Conservation (phyloP, 2,329 filamentous ascomycete species). For the Hymenoscyphus infarciens region DNA sequence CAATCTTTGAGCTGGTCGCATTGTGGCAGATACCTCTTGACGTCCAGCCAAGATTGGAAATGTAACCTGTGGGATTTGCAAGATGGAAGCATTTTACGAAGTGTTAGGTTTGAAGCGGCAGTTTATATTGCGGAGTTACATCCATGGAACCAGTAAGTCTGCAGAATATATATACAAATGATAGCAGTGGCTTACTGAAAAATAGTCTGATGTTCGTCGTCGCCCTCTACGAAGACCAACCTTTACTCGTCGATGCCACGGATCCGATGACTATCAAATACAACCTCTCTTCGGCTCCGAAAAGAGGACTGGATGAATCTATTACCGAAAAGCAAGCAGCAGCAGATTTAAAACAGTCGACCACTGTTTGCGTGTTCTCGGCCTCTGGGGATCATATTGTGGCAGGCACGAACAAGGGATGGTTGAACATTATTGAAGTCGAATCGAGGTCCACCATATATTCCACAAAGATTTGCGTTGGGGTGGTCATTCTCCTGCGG, state of each 20-base stretch:
- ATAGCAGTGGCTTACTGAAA: constrained; percentile 8
- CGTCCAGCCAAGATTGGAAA: constrained; percentile 94
- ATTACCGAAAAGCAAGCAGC: constrained; percentile 79
- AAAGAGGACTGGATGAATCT: constrained; percentile 68
- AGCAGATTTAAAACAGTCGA: constrained; percentile 91
- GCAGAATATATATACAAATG: background rate
- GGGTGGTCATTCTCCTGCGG: constrained; percentile 83
- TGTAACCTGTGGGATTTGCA: constrained; percentile 91
- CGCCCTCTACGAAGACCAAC: constrained; percentile 90
- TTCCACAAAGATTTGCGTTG: constrained; percentile 82
- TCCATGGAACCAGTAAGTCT: constrained; percentile 75
- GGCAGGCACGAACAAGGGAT: constrained; percentile 90
- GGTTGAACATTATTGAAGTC: constrained; percentile 90
- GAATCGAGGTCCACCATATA: constrained; percentile 78
- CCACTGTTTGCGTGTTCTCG: constrained; percentile 88
- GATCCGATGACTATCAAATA: constrained; percentile 68
- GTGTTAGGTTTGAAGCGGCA: constrained; percentile 86
- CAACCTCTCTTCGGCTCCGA: constrained; percentile 76
- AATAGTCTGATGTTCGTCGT: constrained; percentile 77
- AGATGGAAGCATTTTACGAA: constrained; percentile 67
- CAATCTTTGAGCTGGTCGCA: constrained; percentile 94
- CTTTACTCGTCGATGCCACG: constrained; percentile 79
- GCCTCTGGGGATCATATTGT: constrained; percentile 83
- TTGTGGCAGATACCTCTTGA: constrained; percentile 86
- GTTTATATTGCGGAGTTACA: constrained; percentile 96